Conservation (phyloP, 2,329 filamentous ascomycete species). For the Emmonsia crescens region DNA sequence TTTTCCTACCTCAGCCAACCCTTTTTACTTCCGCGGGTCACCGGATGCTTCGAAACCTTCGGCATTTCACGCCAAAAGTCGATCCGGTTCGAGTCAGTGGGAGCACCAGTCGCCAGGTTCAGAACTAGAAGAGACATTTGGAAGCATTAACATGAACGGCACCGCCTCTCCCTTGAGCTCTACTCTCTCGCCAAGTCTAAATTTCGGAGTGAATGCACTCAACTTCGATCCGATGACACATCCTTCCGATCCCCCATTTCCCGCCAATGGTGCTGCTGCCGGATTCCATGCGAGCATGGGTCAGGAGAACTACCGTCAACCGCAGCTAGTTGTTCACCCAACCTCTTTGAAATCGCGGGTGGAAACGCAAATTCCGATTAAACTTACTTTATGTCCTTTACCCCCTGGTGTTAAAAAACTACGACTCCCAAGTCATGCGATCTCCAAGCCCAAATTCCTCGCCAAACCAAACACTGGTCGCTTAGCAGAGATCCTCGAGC, state of each 20-base stretch:
- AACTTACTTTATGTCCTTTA: conserved; percentile 64
- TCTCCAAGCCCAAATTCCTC: conserved; percentile 86
- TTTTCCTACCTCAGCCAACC: conserved; percentile 16
- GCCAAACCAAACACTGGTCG: conserved; percentile 58
- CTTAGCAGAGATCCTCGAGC: conserved; percentile 63
- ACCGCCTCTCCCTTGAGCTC: conserved; percentile 31
- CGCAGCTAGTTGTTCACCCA: conserved; percentile 49
- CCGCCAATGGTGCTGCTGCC: conserved; percentile 19
- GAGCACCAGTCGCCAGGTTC: conserved; percentile 34
- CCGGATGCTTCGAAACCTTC: conserved; percentile 29
- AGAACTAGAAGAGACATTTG: conserved; percentile 35
- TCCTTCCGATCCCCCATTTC: conserved; percentile 8
- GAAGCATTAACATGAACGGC: conserved; percentile 34
- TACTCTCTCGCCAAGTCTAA: conserved; percentile 28
- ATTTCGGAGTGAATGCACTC: conserved; percentile 22
- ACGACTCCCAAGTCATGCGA: conserved; percentile 78
- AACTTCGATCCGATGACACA: conserved; percentile 24
- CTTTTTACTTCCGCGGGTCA: conserved; percentile 26
- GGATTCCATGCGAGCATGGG: conserved; percentile 19
- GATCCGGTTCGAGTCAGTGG: conserved; percentile 29
- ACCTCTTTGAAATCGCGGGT: conserved; percentile 78
- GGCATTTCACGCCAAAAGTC: conserved; percentile 20
- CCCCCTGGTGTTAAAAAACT: conserved; percentile 67
- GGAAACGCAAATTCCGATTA: conserved; percentile 90
- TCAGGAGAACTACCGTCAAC: conserved; percentile 26